A percentile compares a stretch with the other conserved stretches of the same genome.
These are phyloP conservation scores for Crucibulum parvulum DNA, from an alignment of 1,284 basidiomycete genomes.

Conservation along the genomic window DNA sequence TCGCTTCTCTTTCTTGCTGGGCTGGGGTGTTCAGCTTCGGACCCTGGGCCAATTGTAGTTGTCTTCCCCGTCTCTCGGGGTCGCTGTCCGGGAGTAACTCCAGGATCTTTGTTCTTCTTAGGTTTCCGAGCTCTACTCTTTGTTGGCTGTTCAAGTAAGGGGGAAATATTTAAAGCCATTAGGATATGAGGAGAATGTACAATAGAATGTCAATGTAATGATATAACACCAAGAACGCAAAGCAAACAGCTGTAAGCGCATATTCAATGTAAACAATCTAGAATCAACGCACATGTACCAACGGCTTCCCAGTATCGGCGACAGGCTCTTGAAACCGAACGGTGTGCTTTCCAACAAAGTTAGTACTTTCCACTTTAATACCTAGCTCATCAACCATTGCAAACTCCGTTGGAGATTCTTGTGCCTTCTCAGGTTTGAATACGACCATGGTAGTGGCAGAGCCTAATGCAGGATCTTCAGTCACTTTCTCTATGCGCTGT, in stretches of 20 bases:
- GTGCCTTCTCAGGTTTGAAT: slow-evolving; percentile 38
- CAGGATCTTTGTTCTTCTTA: slow-evolving; percentile 49
- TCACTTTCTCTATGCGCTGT: neutral
- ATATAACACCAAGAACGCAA: too few relatives aligned
- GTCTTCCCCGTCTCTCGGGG: neutral
- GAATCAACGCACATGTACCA: slow-evolving; percentile 86
- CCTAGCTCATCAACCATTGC: slow-evolving; percentile 65
- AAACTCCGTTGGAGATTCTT: slow-evolving; percentile 29
- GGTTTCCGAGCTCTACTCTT: slow-evolving; percentile 72
- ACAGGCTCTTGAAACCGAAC: slow-evolving; percentile 31
- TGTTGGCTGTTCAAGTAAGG: slow-evolving; percentile 59
- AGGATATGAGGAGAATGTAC: slow-evolving; percentile 21
- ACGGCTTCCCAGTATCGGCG: slow-evolving; percentile 60
- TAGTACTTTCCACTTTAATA: slow-evolving; percentile 40
- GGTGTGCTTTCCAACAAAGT: slow-evolving; percentile 14
- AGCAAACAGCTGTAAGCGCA: slow-evolving; percentile 42
- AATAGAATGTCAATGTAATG: slow-evolving; percentile 34
- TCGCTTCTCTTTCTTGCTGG: neutral
- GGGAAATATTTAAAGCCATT: slow-evolving; percentile 20
- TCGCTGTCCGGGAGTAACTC: neutral
- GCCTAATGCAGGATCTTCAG: slow-evolving; percentile 35
- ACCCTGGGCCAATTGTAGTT: neutral
- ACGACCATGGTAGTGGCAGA: slow-evolving; percentile 56
- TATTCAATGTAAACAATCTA: slow-evolving; percentile 54
- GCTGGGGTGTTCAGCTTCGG: neutral